These are phyloP conservation scores for Ceratonia siliqua DNA, from an alignment of 306 rosid species.

Conservation along the genomic window DNA sequence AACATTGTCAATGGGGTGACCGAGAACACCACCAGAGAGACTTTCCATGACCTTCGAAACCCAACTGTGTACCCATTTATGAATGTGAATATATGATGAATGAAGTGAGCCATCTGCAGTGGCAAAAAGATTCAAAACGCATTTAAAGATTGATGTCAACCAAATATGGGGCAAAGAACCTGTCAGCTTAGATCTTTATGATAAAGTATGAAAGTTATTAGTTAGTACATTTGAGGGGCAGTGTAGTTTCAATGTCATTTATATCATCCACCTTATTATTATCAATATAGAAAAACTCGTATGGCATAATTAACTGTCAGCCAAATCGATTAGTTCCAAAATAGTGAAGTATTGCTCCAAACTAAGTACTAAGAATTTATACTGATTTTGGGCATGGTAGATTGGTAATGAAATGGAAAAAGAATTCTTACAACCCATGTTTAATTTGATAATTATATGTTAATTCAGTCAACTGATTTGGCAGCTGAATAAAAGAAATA, in stretches of 20 bases:
- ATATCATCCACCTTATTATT: background rate
- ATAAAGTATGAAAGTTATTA: conserved; percentile 18
- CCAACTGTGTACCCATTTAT: conserved; percentile 80
- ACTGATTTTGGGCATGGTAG: too few species aligned
- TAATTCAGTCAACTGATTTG: too few species aligned
- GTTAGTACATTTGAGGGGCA: too few species aligned
- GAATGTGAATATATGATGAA: conserved; percentile 78
- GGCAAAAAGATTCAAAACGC: background rate
- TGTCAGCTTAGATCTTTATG: background rate
- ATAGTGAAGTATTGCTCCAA: too few species aligned
- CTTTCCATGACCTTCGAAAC: conserved; percentile 76
- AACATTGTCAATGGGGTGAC: conserved; percentile 88
- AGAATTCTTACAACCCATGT: too few species aligned
- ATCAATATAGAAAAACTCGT: background rate
- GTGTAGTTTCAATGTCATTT: background rate
- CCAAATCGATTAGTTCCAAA: background rate
- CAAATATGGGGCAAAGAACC: background rate
- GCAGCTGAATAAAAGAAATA: background rate
- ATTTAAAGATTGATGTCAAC: background rate
- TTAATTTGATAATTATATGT: too few species aligned
- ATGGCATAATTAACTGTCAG: background rate
- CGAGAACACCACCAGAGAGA: conserved; percentile 73
- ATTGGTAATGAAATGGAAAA: too few species aligned
- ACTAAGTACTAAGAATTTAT: too few species aligned
- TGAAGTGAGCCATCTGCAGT: conserved; percentile 90